These are phyloP conservation scores for Globisporangium viniferum DNA, from an alignment of 352 stramenopile species.

Conservation along the genomic window DNA sequence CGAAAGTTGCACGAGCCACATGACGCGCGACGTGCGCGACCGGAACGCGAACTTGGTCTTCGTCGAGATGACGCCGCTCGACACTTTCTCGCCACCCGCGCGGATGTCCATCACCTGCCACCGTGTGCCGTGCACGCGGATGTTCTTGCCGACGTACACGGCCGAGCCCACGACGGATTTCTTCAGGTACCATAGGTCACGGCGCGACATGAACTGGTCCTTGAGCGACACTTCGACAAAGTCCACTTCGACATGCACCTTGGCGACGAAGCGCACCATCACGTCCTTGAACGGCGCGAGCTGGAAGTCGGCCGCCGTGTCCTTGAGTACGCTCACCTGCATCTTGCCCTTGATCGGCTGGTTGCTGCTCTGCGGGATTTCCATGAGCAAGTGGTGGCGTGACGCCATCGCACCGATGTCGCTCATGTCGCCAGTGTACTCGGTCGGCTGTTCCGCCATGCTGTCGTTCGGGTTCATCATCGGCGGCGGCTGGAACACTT, in stretches of 20 bases:
- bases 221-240: conserved; percentile 91
- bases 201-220: conserved; percentile 91
- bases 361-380: conserved; percentile 65
- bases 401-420: conserved; percentile 18
- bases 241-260: conserved; percentile 72
- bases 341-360: conserved; percentile 73
- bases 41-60: conserved; percentile 97
- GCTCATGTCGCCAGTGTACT: conserved; percentile 16
- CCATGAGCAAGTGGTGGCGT: conserved; percentile 70
- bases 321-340: conserved; percentile 80
- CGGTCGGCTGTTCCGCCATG: conserved; percentile 12
- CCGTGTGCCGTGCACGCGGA: conserved; percentile 66
- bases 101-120: conserved; percentile 91
- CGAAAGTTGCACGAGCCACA: conserved; percentile 97
- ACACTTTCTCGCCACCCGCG: conserved; percentile 71
- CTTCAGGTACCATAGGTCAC: conserved; percentile 87
- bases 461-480: conserved; percentile 10
- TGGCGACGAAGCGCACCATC: conserved; percentile 78
- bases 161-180: conserved; percentile 64
- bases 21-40: conserved; percentile 93
- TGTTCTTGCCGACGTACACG: conserved; percentile 76
- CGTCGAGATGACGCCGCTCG: conserved; percentile 92
- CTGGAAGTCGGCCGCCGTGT: conserved; percentile 71
- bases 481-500: conserved; percentile 63
- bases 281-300: conserved; percentile 78